phyloP scores from a whole-genome alignment of 257 asterid genomes.

The Cordia subcordata region DNA sequence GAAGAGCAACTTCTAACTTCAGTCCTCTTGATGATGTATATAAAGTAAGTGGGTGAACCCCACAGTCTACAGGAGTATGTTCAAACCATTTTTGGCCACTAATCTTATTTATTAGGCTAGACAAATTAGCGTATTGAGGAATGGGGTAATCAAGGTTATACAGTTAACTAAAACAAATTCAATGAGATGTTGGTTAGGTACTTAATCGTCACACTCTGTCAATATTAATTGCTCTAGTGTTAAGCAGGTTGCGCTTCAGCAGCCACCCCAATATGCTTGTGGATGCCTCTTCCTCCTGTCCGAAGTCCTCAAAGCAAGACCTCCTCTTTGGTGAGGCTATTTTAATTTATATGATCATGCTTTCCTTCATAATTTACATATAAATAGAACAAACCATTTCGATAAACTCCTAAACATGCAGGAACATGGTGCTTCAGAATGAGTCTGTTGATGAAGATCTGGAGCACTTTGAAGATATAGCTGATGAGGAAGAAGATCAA shows the following conservation, averaged over 20 bases:
- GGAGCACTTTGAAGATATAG: conserved; percentile 21
- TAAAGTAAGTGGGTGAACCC: too few species aligned
- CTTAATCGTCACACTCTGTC: neutral
- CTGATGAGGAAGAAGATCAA: conserved; percentile 4
- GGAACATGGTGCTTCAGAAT: conserved; percentile 35
- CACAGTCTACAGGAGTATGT: too few species aligned
- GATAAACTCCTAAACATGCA: neutral
- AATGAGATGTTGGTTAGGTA: neutral
- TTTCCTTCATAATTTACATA: too few species aligned
- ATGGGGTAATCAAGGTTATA: neutral
- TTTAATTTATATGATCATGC: too few species aligned
- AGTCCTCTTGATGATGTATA: neutral
- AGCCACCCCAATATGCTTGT: conserved; percentile 96
- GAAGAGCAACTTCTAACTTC: conserved; percentile 5
- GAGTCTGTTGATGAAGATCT: conserved; percentile 32
- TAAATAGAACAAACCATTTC: neutral
- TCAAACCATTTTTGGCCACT: too few species aligned
- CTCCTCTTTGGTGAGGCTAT: conserved; percentile 73
- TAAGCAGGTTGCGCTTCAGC: conserved; percentile 75
- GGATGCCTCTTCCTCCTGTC: conserved; percentile 92
- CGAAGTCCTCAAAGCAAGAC: conserved; percentile 89
- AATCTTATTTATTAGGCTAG: neutral
- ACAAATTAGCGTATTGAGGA: too few species aligned
- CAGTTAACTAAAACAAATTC: neutral
- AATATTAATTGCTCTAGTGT: conserved; percentile 11